These are phyloP conservation scores for Neoascochyta sp. DNA, from an alignment of 2,329 filamentous ascomycete species.

Conservation along the genomic window DNA sequence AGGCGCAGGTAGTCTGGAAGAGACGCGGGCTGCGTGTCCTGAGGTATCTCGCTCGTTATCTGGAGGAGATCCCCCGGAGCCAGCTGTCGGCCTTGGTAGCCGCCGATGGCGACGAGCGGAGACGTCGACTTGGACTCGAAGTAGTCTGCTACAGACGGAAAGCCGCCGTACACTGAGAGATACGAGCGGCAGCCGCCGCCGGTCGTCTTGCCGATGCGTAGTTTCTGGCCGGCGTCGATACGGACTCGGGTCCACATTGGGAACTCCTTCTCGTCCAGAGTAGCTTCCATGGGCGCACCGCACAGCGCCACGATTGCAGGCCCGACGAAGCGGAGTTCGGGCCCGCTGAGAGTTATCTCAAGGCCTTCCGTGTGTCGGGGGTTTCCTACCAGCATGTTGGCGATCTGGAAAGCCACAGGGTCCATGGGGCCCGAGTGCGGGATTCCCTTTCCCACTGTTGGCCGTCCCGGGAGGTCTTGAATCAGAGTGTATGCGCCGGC, in stretches of 20 bases:
- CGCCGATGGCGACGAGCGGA: constrained; percentile 56
- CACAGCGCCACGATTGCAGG: constrained; percentile 56
- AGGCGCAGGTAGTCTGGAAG: constrained; percentile 49
- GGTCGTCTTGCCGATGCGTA: constrained; percentile 55
- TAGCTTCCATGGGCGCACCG: constrained; percentile 53
- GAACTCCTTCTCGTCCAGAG: constrained; percentile 48
- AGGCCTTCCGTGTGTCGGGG: constrained; percentile 50
- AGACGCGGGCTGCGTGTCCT: constrained; percentile 25
- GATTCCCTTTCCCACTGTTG: constrained; percentile 56
- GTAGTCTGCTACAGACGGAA: constrained; percentile 52
- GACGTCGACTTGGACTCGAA: constrained; percentile 59
- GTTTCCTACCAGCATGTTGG: constrained; percentile 60
- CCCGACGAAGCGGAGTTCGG: constrained; percentile 55
- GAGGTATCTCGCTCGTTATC: constrained; percentile 41
- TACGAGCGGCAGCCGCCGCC: constrained; percentile 56
- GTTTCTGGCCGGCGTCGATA: constrained; percentile 49
- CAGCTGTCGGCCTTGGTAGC: constrained; percentile 57
- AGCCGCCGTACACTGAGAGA: constrained; percentile 55
- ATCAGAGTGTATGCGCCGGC: constrained; percentile 57
- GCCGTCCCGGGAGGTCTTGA: constrained; percentile 58
- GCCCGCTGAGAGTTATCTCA: constrained; percentile 59
- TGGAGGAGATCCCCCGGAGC: constrained; percentile 53
- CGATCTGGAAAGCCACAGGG: constrained; percentile 54
- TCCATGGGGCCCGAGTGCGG: constrained; percentile 62
- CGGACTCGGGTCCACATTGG: constrained; percentile 56